Percentiles rank a stretch among this genome's conserved stretches.
These are phyloP conservation scores for Macrophomina phaseolina DNA, from an alignment of 2,329 filamentous ascomycete species.

Conservation along the genomic window DNA sequence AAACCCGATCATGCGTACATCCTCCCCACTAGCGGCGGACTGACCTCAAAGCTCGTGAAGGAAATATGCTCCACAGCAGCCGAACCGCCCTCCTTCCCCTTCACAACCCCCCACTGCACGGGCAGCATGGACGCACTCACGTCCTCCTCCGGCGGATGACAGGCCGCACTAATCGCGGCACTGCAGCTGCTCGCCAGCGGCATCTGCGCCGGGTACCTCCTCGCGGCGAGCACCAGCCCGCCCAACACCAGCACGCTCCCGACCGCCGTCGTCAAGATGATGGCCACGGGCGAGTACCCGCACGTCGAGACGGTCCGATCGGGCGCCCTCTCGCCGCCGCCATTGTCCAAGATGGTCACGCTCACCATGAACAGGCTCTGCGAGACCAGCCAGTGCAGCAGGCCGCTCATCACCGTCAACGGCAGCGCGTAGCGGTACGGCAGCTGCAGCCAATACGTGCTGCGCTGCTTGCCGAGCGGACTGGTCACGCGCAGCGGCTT, in stretches of 20 bases:
- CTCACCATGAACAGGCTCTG: slow-evolving; percentile 50
- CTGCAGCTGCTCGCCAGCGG: slow-evolving; percentile 38
- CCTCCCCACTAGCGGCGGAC: slow-evolving; percentile 28
- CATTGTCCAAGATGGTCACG: slow-evolving; percentile 30
- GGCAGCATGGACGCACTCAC: slow-evolving; percentile 30
- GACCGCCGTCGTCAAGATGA: slow-evolving; percentile 30
- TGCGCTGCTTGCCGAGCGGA: slow-evolving; percentile 44
- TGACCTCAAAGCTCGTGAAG: slow-evolving; percentile 33
- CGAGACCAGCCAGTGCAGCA: slow-evolving; percentile 53
- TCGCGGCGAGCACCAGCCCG: slow-evolving; percentile 29
- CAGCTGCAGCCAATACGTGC: slow-evolving; percentile 50
- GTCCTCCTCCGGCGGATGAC: slow-evolving; percentile 34
- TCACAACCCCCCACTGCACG: slow-evolving; percentile 38
- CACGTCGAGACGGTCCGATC: slow-evolving; percentile 26
- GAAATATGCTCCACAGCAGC: slow-evolving; percentile 30
- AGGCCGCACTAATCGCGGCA: slow-evolving; percentile 43
- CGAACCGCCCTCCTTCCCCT: slow-evolving; percentile 12
- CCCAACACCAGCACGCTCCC: slow-evolving; percentile 29
- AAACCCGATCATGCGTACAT: slow-evolving; percentile 27
- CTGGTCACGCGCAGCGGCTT: slow-evolving; percentile 48
- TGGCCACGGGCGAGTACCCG: slow-evolving; percentile 26
- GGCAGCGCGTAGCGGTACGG: slow-evolving; percentile 48
- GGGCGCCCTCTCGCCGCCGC: not conserved
- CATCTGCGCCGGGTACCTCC: slow-evolving; percentile 34
- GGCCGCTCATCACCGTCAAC: slow-evolving; percentile 38